Evolutionary conservation across 805 yeast genomes (phyloP).

Genomic region (Citeromyces nyonsensis): DNA sequence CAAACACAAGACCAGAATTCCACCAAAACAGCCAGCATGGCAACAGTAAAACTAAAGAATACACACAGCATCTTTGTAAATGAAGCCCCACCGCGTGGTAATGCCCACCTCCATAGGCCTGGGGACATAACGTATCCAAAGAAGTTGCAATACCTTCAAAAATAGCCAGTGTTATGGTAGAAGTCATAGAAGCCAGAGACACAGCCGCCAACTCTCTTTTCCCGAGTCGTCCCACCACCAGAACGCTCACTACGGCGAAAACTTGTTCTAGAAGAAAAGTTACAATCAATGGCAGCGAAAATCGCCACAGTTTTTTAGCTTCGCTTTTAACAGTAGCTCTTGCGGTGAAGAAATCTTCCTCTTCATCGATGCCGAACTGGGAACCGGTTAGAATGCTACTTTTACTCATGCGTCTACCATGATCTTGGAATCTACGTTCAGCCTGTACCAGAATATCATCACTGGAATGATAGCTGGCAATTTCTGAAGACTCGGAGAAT

Average conservation of each 20-base stretch:
- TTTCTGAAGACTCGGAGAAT: constrained; percentile 9
- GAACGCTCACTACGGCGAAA: constrained; percentile 61
- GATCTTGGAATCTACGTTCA: constrained; percentile 10
- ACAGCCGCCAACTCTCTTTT: constrained; percentile 63
- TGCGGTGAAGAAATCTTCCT: constrained; percentile 17
- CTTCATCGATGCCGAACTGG: constrained; percentile 5
- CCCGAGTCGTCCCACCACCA: constrained; percentile 67
- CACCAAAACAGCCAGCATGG: constrained; percentile 55
- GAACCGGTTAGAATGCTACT: constrained; percentile 3
- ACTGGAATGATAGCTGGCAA: constrained; percentile 7
- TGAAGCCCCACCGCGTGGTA: constrained; percentile 51
- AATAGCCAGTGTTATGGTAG: constrained; percentile 57
- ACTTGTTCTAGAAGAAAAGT: constrained; percentile 62
- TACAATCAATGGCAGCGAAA: constrained; percentile 40
- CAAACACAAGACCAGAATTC: constrained; percentile 31
- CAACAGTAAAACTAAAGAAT: constrained; percentile 39
- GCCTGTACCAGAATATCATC: constrained; percentile 10
- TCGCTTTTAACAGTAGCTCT: constrained; percentile 12
- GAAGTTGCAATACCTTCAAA: constrained; percentile 68
- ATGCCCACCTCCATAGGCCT: constrained; percentile 60
- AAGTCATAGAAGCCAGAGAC: constrained; percentile 65
- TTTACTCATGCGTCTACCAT: constrained; percentile 2
- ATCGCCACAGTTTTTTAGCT: constrained; percentile 17
- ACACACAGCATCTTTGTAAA: constrained; percentile 47
- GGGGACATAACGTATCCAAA: constrained; percentile 67